Evolutionary conservation across 208 protist genomes (phyloP).

Genomic region (Porcisia deanei): DNA sequence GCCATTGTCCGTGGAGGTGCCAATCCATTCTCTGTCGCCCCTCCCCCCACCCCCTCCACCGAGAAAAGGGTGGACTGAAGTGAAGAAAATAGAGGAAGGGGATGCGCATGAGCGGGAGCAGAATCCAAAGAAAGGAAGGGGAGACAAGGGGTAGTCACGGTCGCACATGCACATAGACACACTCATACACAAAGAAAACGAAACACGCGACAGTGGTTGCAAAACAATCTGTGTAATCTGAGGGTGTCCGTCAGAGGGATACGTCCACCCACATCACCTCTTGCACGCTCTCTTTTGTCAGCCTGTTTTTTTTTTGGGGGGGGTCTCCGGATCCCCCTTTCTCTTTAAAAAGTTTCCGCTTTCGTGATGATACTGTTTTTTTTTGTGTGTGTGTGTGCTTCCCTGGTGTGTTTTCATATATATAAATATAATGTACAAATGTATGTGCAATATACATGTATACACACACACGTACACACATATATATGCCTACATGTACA

Average conservation of each 20-base stretch:
- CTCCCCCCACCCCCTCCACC: not conserved
- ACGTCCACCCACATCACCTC: not conserved
- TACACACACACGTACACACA: not conserved
- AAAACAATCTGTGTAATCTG: not conserved
- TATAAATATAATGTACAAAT: too few relatives aligned
- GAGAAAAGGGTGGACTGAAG: not conserved
- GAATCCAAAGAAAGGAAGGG: not conserved
- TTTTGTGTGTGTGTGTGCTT: not conserved
- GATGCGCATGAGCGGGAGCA: slow-evolving; percentile 5
- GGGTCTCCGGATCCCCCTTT: not conserved
- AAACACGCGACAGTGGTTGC: not conserved
- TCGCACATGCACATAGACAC: not conserved
- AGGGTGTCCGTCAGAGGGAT: not conserved
- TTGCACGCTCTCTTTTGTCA: not conserved
- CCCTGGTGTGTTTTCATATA: too few relatives aligned
- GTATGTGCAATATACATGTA: too few relatives aligned
- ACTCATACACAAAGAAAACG: not conserved
- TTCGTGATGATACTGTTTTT: not conserved
- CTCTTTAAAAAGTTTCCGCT: not conserved
- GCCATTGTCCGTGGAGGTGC: not conserved
- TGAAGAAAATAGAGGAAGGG: not conserved
- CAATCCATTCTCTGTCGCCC: not conserved
- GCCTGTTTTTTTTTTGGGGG: not conserved
- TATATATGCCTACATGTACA: not conserved
- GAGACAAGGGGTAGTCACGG: not conserved